These are phyloP conservation scores for Dactylonectria macrodidyma DNA, from an alignment of 2,329 filamentous ascomycete genomes.

Conservation along the genomic window DNA sequence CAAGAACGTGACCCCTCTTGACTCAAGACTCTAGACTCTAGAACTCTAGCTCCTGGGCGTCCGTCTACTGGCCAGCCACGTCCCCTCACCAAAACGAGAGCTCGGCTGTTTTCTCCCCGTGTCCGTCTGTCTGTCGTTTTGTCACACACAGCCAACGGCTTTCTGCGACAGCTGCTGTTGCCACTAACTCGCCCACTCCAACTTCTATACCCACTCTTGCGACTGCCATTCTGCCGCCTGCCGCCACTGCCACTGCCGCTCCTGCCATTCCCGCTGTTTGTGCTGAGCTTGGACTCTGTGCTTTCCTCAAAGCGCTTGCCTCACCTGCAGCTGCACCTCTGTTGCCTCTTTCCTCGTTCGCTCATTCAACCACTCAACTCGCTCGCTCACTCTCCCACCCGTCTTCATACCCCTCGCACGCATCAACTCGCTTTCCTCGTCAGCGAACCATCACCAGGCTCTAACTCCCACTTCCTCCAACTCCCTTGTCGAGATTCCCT, in stretches of 20 bases:
- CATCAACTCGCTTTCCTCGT: constrained; percentile 7
- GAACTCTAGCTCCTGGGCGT: no score
- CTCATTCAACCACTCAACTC: constrained; percentile 6
- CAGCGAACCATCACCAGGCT: constrained; percentile 1
- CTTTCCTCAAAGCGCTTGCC: neutral
- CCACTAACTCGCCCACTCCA: neutral
- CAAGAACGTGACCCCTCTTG: no score
- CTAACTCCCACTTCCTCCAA: neutral
- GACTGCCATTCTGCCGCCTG: neutral
- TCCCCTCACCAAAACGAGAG: no score
- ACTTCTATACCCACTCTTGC: neutral
- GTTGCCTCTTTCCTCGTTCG: constrained; percentile 14
- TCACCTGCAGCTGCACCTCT: neutral
- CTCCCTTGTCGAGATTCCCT: neutral
- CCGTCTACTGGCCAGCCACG: no score
- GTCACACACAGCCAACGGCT: neutral
- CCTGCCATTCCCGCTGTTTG: neutral
- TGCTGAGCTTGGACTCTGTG: neutral
- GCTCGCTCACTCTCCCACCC: neutral
- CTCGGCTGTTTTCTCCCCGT: no score
- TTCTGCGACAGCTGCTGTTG: neutral
- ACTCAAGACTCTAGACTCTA: no score
- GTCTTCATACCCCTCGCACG: constrained; percentile 1
- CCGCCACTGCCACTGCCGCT: neutral
- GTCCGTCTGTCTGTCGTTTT: no score